Base-by-base conservation (phyloP, 179 eudicot species). In the Drosera spatulata region DNA sequence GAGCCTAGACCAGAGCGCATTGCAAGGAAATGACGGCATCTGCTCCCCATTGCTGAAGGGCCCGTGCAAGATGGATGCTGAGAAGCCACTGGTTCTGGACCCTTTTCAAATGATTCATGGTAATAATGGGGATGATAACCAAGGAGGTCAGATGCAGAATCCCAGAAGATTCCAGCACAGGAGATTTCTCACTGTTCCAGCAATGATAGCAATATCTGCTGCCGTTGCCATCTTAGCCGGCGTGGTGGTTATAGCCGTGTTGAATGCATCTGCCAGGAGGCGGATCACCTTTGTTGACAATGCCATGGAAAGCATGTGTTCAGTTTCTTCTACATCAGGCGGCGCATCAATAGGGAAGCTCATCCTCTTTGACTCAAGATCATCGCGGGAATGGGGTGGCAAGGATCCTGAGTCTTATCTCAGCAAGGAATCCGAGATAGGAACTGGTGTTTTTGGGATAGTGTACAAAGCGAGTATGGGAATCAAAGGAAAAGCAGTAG, bases 1-100 rank as follows among this genome's bases (percentile, higher is more conserved):
- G 52, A 83, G 75, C 72, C 69, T 94, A 53, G 96, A 94, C 51
- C 79, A 66, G 53, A 85, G 82, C 60, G 76, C 96, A 41, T 58
- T 94, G 49, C 77, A 80, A 75, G 97, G 97, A 5, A 94, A 94
- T 76, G 37, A 71, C 15, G 99, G 99, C 12, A 73, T 94, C 58
- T 90, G 99, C 68, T 87, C 99, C 3, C 99, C 97, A 38, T 69
- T 90, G 51, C 57, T 94, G 44, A 90, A 83, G 66, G 97, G 96
- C 50, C 97, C 97, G 7, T 94, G 99, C 65, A 85, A 72, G 56
- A 65, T 94, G 69, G 66, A 90, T 62, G 89, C 85, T 42, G 96
- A 88, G 59, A 94, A 94, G 87, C 99, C 99, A 50, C 67, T 94
- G 61, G 95, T 90, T 53, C 83, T 94, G 41, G 77, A 94, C 59